phyloP scores from a whole-genome alignment of 352 stramenopile species.

The Pythium rhizo-oryzae region DNA sequence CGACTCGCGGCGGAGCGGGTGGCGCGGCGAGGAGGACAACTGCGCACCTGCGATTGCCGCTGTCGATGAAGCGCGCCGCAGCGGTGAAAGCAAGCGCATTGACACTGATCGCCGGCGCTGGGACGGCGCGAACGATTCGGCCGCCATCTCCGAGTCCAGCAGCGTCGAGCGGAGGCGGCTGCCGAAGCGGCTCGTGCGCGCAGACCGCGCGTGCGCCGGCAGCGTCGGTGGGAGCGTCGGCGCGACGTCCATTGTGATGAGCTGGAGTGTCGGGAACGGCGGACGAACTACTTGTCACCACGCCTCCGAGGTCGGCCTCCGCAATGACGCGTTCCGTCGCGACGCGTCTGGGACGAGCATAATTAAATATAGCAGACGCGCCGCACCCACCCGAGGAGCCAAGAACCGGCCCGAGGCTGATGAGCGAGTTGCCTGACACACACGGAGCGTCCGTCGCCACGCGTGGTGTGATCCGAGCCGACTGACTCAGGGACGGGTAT shows the following conservation, averaged over 20 bases:
- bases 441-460: too few species aligned
- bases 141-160: not conserved
- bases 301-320: too few species aligned
- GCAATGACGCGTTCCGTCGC: too few species aligned
- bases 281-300: not conserved
- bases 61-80: not conserved
- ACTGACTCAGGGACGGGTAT: too few species aligned
- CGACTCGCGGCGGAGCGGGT: not conserved
- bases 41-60: too few species aligned
- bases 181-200: not conserved
- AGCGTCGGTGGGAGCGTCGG: not conserved
- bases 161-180: not conserved
- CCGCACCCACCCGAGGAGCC: too few species aligned
- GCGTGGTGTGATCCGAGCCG: too few species aligned
- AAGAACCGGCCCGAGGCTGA: too few species aligned
- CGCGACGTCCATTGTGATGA: not conserved
- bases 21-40: not conserved
- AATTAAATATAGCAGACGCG: too few species aligned
- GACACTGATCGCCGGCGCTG: not conserved
- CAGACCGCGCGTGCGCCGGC: not conserved
- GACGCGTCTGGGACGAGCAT: too few species aligned
- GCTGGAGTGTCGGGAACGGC: not conserved
- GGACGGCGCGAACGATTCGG: not conserved
- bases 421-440: too few species aligned
- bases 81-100: not conserved